Base-by-base conservation (phyloP, 257 asterid species). In the Eustoma russellianum region DNA sequence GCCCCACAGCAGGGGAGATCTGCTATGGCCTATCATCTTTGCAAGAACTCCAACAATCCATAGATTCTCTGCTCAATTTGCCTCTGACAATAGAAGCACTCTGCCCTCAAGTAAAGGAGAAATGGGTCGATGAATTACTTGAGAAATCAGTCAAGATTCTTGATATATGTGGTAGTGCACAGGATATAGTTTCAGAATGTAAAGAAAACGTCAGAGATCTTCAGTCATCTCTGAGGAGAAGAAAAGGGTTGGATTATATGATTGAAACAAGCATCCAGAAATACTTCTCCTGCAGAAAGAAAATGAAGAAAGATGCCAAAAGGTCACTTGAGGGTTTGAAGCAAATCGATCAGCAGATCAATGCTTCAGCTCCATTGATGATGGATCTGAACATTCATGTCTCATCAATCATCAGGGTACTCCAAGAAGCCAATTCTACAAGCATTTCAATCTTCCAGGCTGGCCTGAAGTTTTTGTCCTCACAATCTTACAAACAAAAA, bases 31-130 rank as follows among this genome's bases (percentile, higher is more conserved):
- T 65, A 28, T 58, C 62, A 55, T 60, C 56, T 54, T 52, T 70
- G 65, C 63, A 60, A 46, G 55, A 60, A 38, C 44, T 65, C 16
- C 41, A 60, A 16, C 46, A 56, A 35, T 46, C 41, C 44, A 52
- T 65, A 59, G 62, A 71, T 57, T 73, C 60, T 60, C 68, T 60
- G 38, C 71, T 71, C 51, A 70, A 54, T 53, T 45, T 71, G 63
- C 66, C 70, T 28, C 65, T 40, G 41, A 64, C 64, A 17, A 34
- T 56, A 3, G 46, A 56, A 56, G 46, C 69, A 56, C 69, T 71
- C 51, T 65, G 58, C 14, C 66, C 34, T 40, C 57, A 56, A 30
- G 46, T 16, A 13, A 49, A 64, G 45, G 41, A 62, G 48, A 56
- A 56, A 45, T 65, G 61, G 62, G 56, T 51, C 10, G 68, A 50